Conservation (phyloP, 2,329 filamentous ascomycete species). For the Stagonosporopsis vannaccii region DNA sequence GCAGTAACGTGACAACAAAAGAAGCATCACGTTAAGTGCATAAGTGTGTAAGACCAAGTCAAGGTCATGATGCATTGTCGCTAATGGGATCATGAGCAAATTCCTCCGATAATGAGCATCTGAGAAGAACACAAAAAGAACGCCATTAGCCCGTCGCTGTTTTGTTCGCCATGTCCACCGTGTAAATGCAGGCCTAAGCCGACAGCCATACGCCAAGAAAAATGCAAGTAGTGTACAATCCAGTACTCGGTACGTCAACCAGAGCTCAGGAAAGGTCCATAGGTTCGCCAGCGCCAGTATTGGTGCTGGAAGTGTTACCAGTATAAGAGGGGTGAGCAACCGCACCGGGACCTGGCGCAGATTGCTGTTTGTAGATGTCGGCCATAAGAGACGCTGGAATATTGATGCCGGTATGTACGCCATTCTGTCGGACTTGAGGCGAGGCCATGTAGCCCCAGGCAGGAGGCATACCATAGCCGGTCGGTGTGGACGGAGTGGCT, state of each 20-base stretch:
- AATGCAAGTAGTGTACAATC: conserved; percentile 19
- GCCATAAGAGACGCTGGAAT: conserved; percentile 24
- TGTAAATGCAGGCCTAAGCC: conserved; percentile 20
- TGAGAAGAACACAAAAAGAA: too few species aligned
- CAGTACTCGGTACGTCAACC: not conserved
- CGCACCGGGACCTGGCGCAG: not conserved
- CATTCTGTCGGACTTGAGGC: conserved; percentile 28
- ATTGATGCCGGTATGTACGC: conserved; percentile 31
- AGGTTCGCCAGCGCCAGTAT: conserved; percentile 19
- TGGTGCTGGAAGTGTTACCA: conserved; percentile 2
- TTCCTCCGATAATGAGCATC: too few species aligned
- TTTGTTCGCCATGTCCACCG: conserved; percentile 13
- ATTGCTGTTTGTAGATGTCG: conserved; percentile 22
- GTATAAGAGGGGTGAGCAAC: not conserved
- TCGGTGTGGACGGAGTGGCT: conserved; percentile 27
- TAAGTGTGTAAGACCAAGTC: not conserved
- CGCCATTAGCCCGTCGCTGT: conserved; percentile 14
- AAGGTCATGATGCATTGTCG: not conserved
- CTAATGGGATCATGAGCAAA: not conserved
- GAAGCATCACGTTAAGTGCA: not conserved
- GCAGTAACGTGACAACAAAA: not conserved
- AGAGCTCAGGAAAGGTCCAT: conserved; percentile 29
- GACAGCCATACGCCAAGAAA: conserved; percentile 11
- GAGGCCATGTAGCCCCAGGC: conserved; percentile 31
- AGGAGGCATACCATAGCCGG: conserved; percentile 23